These are phyloP conservation scores for Ophiocordyceps camponoti-saundersi DNA, from an alignment of 2,329 filamentous ascomycete species.

Conservation along the genomic window DNA sequence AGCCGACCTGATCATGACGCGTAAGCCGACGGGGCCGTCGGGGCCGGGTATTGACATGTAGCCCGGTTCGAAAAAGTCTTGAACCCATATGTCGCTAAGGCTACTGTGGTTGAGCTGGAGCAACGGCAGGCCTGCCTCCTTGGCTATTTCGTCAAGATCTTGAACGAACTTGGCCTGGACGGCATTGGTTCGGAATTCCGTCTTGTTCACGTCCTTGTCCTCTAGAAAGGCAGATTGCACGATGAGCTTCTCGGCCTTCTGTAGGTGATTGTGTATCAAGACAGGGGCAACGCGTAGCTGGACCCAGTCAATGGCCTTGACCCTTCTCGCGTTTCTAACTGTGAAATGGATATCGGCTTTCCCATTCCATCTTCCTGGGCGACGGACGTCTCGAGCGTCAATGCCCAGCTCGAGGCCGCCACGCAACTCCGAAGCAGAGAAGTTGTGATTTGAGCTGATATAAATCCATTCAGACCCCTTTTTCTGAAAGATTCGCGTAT, in stretches of 20 bases:
- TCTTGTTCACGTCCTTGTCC: neutral
- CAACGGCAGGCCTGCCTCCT: neutral
- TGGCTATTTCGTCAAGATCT: neutral
- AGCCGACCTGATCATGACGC: conserved; percentile 15
- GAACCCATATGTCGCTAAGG: conserved; percentile 16
- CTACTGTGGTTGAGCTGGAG: neutral
- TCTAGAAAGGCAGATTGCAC: conserved; percentile 3
- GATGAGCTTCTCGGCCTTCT: conserved; percentile 12
- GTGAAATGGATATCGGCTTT: conserved; percentile 11
- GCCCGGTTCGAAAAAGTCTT: conserved; percentile 21
- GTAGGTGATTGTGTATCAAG: conserved; percentile 18
- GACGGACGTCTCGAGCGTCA: conserved; percentile 14
- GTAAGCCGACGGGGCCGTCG: conserved; percentile 12
- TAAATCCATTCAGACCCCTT: conserved; percentile 9
- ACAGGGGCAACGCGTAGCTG: conserved; percentile 18
- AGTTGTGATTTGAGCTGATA: conserved; percentile 10
- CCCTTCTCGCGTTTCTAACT: conserved; percentile 7
- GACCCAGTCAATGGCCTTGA: conserved; percentile 10
- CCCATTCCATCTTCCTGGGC: conserved; percentile 11
- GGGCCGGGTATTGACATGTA: conserved; percentile 21
- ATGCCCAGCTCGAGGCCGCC: conserved; percentile 17
- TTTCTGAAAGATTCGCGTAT: neutral
- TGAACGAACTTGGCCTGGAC: neutral
- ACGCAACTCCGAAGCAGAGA: conserved; percentile 10
- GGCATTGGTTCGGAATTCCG: neutral